A percentile compares a stretch with the other conserved stretches of the same genome.
These are phyloP conservation scores for Solanum corneliomulleri DNA, from an alignment of 257 asterid genomes.

Conservation along the genomic window DNA sequence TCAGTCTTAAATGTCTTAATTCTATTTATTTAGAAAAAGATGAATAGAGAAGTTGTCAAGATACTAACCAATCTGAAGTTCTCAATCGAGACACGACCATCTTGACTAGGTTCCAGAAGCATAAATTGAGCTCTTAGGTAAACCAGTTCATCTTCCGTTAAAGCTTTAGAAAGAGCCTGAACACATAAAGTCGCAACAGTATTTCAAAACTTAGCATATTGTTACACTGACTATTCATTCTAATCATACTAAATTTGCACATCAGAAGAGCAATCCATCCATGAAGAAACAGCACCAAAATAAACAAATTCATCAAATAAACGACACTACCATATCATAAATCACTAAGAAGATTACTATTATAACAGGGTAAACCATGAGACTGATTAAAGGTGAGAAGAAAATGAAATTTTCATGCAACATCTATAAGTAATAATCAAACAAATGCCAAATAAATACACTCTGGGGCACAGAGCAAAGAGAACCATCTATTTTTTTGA, in stretches of 20 bases:
- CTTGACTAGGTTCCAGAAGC: conserved; percentile 81
- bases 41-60: not conserved
- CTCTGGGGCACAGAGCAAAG: not conserved
- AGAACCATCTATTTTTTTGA: not conserved
- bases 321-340: not conserved
- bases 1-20: not conserved
- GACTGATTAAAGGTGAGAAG: not conserved
- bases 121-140: conserved; percentile 82
- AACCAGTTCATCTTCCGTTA: conserved; percentile 75
- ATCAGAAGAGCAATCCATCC: not conserved
- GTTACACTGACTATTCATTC: not conserved
- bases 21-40: not conserved
- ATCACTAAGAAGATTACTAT: not conserved
- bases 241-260: not conserved
- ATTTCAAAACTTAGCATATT: not conserved
- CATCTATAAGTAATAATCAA: not conserved
- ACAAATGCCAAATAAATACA: not conserved
- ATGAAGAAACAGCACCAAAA: not conserved
- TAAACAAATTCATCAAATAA: not conserved
- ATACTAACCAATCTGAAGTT: conserved; percentile 57
- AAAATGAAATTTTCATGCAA: not conserved
- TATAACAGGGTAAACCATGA: not conserved
- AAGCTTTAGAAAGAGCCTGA: conserved; percentile 88
- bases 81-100: conserved; percentile 65
- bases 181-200: not conserved